These are phyloP conservation scores for Plasmodium knowlesi DNA, from an alignment of 169 alveolate species.

Conservation along the genomic window DNA sequence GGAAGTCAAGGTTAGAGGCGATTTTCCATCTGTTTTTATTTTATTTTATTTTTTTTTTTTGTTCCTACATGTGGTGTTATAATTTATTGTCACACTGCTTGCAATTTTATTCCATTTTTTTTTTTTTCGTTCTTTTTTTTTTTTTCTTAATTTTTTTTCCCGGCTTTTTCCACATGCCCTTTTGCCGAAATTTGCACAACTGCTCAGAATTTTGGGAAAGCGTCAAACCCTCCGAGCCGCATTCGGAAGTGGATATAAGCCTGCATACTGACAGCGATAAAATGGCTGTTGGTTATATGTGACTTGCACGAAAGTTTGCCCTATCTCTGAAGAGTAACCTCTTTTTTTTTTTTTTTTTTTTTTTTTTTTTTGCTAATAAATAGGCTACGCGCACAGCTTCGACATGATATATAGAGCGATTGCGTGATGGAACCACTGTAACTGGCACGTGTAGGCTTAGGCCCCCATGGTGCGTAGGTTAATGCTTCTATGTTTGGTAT, in stretches of 20 bases:
- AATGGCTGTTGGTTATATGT: not conserved
- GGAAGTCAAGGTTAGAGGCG: not conserved
- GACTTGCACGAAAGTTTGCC: not conserved
- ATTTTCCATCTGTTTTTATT: not conserved
- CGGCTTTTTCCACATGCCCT: not conserved
- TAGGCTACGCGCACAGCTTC: not conserved
- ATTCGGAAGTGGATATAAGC: not conserved
- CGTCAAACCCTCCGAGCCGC: not conserved
- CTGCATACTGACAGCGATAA: not conserved
- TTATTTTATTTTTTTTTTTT: not conserved
- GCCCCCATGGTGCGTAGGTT: not conserved
- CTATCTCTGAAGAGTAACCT: not conserved
- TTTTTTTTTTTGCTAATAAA: too few species aligned
- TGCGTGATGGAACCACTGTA: not conserved
- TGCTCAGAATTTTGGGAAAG: not conserved
- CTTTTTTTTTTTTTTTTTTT: too few species aligned
- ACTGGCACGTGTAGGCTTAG: not conserved
- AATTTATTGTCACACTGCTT: not conserved
- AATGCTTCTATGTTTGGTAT: not conserved
- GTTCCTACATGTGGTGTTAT: not conserved
- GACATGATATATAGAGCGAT: not conserved
- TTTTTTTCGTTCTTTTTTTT: not conserved
- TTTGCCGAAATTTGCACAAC: not conserved
- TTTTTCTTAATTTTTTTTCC: not conserved
- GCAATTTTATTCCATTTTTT: not conserved